These are phyloP conservation scores for Punctularia strigosozonata DNA, from an alignment of 768 basidiomycete species.

Conservation along the genomic window DNA sequence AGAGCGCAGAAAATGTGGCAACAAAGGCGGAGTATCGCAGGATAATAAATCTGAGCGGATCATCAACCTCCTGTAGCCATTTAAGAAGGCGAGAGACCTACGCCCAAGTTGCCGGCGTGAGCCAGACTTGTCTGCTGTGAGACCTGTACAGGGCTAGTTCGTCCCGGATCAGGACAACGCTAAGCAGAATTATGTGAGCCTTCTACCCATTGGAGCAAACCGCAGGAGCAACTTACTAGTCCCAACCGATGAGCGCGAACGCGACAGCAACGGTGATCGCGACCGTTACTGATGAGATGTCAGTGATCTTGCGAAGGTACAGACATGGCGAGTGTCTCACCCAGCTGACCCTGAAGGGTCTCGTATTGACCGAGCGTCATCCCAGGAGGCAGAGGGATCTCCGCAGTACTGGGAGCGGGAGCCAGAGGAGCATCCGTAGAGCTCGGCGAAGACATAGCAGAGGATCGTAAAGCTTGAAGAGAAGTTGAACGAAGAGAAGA, in stretches of 20 bases:
- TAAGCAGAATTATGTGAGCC: too few species aligned
- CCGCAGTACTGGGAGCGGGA: not conserved
- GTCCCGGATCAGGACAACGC: not conserved
- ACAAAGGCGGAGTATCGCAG: constrained; percentile 5
- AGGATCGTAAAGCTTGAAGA: too few species aligned
- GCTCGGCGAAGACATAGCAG: too few species aligned
- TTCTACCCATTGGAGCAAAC: not conserved
- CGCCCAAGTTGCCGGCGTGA: constrained; percentile 1
- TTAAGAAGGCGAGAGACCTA: not conserved
- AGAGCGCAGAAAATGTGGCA: constrained; percentile 3
- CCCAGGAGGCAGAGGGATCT: constrained; percentile 2
- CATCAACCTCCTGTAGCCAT: not conserved
- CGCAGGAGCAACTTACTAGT: constrained; percentile 1
- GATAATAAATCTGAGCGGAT: constrained; percentile 2
- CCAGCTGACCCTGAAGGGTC: constrained; percentile 1
- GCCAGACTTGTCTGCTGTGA: not conserved
- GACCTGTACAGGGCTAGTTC: constrained; percentile 2
- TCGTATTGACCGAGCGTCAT: not conserved
- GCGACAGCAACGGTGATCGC: constrained; percentile 4
- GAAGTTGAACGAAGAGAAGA: too few species aligned
- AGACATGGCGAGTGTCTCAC: too few species aligned
- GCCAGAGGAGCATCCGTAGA: too few species aligned
- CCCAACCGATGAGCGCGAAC: constrained; percentile 2
- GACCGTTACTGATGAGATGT: constrained; percentile 1
- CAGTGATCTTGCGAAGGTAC: not conserved